Base-by-base conservation (phyloP, 1,139 yeast genomes). In the Saccharomyces hybrid region DNA sequence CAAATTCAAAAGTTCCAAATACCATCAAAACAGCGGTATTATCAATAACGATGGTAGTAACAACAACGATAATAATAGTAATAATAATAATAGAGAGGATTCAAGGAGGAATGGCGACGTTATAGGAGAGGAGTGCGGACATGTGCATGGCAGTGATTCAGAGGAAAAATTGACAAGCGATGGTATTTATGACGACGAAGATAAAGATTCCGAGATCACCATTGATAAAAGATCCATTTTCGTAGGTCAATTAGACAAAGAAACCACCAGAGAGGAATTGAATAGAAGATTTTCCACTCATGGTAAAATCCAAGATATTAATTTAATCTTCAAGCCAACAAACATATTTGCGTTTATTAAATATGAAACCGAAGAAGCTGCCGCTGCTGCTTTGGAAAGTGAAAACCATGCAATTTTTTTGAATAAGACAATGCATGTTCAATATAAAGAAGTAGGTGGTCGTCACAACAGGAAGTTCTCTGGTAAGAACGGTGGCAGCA, bases 371-470 rank as follows among this genome's bases (percentile, higher is more conserved):
- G 91, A 85, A 63, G 77, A 79, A n/a, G 81, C 90, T 46, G 93
- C 95, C 3, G 91, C 93, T 1, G 78, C 86, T 46, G 93, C 96
- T 0, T 87, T 87, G 53, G 93, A 86, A 66, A 77, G 82, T 55
- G 95, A 88, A 66, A 88, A 88, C 65, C 96, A 88, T 70, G 78
- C 95, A 1, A 79, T 84, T 70, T 81, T 88, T 63, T 73, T 81
- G 63, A 83, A 81, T 53, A 84, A 80, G 68, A 85, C 93, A 4
- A 85, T 88, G 76, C 93, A 86, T 70, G 96, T 88, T 48, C 95
- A 86, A 69, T 88, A 85, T 66, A 79, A 87, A 57, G 95, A 86
- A 67, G 71, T 81, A 29, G 68, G 68, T 46, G 67, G 66, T 31
- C 58, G 59, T 42, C 63, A 65, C 51, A 58, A 55, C 5, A 62